phyloP scores from a whole-genome alignment of 2,329 filamentous ascomycete genomes.

The Zasmidium cellare region DNA sequence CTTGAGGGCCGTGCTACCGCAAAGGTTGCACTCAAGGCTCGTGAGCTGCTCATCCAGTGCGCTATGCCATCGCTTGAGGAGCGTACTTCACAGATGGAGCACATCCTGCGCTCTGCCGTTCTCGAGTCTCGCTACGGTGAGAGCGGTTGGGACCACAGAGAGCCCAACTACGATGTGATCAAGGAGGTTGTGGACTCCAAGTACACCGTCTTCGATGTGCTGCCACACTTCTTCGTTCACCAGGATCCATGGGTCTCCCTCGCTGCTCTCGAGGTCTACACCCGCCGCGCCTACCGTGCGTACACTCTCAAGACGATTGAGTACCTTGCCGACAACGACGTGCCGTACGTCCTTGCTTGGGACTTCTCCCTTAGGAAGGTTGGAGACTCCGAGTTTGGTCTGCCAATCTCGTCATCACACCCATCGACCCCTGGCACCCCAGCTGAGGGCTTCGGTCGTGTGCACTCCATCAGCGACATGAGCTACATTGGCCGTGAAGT shows the following conservation, averaged over 20 bases:
- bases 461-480: slow-evolving; percentile 96
- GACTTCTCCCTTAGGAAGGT: slow-evolving; percentile 94
- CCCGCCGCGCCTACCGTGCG: slow-evolving; percentile 93
- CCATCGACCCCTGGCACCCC: slow-evolving; percentile 70
- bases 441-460: slow-evolving; percentile 69
- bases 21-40: slow-evolving; percentile 95
- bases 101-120: slow-evolving; percentile 93
- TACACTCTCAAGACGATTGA: slow-evolving; percentile 88
- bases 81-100: slow-evolving; percentile 94
- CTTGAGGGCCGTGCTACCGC: slow-evolving; percentile 82
- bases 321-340: slow-evolving; percentile 76
- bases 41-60: slow-evolving; percentile 96
- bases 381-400: slow-evolving; percentile 84
- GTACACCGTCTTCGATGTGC: slow-evolving; percentile 95
- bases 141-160: slow-evolving; percentile 92
- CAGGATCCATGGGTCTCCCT: slow-evolving; percentile 91
- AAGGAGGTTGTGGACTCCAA: slow-evolving; percentile 99
- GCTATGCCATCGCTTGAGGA: slow-evolving; percentile 95
- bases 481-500: slow-evolving; percentile 76
- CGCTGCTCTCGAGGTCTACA: slow-evolving; percentile 92
- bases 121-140: slow-evolving; percentile 97
- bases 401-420: slow-evolving; percentile 74
- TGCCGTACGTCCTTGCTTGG: slow-evolving; percentile 83
- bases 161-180: slow-evolving; percentile 85
- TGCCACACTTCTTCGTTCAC: slow-evolving; percentile 93